Base-by-base conservation (phyloP, 116 monocot genomes). In the Dioscorea cayenensis region DNA sequence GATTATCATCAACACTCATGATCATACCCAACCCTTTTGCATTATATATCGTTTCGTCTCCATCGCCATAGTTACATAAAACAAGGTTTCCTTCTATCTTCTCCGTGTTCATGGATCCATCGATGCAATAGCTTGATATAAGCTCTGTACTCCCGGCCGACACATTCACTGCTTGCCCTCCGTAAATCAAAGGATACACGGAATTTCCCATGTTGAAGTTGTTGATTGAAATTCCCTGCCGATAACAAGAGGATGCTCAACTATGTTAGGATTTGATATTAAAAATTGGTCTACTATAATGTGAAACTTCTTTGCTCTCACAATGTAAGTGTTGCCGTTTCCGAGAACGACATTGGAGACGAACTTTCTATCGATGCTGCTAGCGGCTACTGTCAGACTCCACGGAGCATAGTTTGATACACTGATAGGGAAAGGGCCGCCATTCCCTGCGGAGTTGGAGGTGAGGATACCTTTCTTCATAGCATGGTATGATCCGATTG, bases 401-500 rank as follows among this genome's bases (percentile, higher is more conserved):
- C 75, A 75, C 5, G 75, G 75, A 3, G 75, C 66, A 28, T 60
- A 35, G 60, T 75, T 75, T 0, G 66, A 1, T 5, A 60, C 60
- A 2, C 25, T 60, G n/a, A 17, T 16, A 3, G 16, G 43, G 16
- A 1, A 0, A 6, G 75, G 75, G 1, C 75, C 75, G 0, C 6
- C 16, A 58, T 75, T 75, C 1, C 75, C 75, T 3, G 60, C 75
- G 3, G 75, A 67, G 27, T 13, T n/a, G 0, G 67, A 60, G 1
- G 43, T 48, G 11, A 68, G 59, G 19, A 67, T 28, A 2, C 75
- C 68, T 6, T 52, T 55, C 37, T 17, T 21, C 66, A 74, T 66
- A 3, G 74, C 66, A 20, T 66, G 66, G 74, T 66, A 74, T 7
- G 74, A 9, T 0, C 74, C 74, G 18, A 74, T 74, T 8, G 65